phyloP scores from a whole-genome alignment of 768 basidiomycete genomes.

The Amanita exitialis region DNA sequence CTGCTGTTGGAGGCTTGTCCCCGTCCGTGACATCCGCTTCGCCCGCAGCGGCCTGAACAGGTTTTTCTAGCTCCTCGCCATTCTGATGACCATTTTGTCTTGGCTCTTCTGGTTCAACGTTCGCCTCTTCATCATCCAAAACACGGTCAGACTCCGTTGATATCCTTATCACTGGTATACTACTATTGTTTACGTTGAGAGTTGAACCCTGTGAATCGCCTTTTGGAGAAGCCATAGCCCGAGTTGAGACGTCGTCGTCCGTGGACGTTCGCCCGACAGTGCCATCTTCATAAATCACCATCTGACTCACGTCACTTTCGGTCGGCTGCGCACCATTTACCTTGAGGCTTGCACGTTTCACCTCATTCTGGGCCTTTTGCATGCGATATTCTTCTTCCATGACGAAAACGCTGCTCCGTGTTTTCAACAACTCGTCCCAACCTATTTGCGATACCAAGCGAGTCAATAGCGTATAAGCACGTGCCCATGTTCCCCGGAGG shows the following conservation, averaged over 20 bases:
- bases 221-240: conserved; percentile 41
- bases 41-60: conserved; percentile 42
- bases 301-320: conserved; percentile 22
- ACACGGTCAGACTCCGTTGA: conserved; percentile 51
- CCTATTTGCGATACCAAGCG: conserved; percentile 90
- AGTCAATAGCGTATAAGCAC: conserved; percentile 86
- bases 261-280: conserved; percentile 22
- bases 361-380: conserved; percentile 80
- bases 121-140: conserved; percentile 18
- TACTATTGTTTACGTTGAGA: conserved; percentile 15
- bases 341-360: conserved; percentile 25
- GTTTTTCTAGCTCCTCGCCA: conserved; percentile 29
- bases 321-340: conserved; percentile 12
- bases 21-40: conserved; percentile 25
- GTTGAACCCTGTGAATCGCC: conserved; percentile 17
- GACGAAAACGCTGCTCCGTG: conserved; percentile 90
- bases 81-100: conserved; percentile 21
- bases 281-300: conserved; percentile 59
- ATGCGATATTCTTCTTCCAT: conserved; percentile 99
- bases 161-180: conserved; percentile 62
- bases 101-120: conserved; percentile 20
- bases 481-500: conserved; percentile 90
- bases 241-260: conserved; percentile 67
- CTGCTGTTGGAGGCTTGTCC: conserved; percentile 30
- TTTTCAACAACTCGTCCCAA: conserved; percentile 97